phyloP scores from a whole-genome alignment of 805 yeast species.

The Clavispora phyllophila region DNA sequence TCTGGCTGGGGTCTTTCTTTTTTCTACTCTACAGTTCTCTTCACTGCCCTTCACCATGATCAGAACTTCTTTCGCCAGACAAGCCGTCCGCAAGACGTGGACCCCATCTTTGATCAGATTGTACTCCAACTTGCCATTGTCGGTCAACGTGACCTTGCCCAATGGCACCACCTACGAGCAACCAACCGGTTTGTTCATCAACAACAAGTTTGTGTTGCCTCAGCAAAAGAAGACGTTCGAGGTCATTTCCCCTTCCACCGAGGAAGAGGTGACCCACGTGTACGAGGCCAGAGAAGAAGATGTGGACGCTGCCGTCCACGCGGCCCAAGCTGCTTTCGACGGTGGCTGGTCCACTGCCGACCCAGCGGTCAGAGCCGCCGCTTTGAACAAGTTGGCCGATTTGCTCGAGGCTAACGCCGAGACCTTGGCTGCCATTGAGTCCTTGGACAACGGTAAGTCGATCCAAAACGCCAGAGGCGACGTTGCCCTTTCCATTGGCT shows the following conservation, averaged over 20 bases:
- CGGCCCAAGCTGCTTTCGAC: constrained; percentile 76
- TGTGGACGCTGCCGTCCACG: constrained; percentile 78
- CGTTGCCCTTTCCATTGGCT: constrained; percentile 61
- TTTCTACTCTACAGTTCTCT: background rate
- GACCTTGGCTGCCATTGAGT: constrained; percentile 71
- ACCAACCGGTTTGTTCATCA: constrained; percentile 87
- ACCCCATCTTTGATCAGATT: constrained; percentile 14
- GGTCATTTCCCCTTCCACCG: constrained; percentile 65
- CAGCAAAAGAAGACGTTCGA: constrained; percentile 53
- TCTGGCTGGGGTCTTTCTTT: background rate
- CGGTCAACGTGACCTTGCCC: constrained; percentile 53
- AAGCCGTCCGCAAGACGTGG: constrained; percentile 2
- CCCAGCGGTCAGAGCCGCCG: constrained; percentile 62
- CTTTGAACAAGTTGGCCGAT: constrained; percentile 69
- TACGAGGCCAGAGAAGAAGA: constrained; percentile 77
- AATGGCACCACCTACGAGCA: constrained; percentile 69
- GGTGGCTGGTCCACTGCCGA: constrained; percentile 62
- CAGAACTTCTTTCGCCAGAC: constrained; percentile 4
- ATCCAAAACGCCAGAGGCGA: constrained; percentile 67
- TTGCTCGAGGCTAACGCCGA: constrained; percentile 69
- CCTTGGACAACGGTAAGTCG: constrained; percentile 89
- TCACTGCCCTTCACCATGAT: constrained; percentile 1
- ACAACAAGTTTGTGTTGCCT: constrained; percentile 71
- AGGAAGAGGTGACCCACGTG: constrained; percentile 61
- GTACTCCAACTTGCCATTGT: constrained; percentile 31